These are phyloP conservation scores for Cystobasidium slooffiae DNA, from an alignment of 1,284 basidiomycete genomes.

Conservation along the genomic window DNA sequence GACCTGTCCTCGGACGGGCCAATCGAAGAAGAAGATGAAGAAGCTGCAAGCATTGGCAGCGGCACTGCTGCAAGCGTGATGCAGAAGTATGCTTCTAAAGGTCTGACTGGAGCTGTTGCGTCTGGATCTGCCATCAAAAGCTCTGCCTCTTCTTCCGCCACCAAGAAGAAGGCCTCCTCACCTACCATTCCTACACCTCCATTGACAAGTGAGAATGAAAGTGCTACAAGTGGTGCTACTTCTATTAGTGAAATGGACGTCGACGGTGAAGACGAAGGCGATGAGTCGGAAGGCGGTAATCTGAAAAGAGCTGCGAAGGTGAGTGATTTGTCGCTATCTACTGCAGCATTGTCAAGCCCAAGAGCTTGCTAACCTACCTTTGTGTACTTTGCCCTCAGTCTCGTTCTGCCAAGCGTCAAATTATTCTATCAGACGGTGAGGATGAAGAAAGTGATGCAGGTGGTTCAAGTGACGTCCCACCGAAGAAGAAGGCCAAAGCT, in stretches of 20 bases:
- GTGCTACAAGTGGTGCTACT: slow-evolving; percentile 19
- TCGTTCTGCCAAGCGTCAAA: slow-evolving; percentile 33
- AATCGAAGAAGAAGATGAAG: slow-evolving; percentile 10
- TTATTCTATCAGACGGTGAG: slow-evolving; percentile 42
- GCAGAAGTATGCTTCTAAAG: slow-evolving; percentile 21
- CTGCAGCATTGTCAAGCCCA: not conserved
- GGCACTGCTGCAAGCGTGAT: not conserved
- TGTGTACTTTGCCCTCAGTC: not conserved
- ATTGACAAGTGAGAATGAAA: slow-evolving; percentile 14
- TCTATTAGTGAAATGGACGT: slow-evolving; percentile 28
- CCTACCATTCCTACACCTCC: not conserved
- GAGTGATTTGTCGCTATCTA: not conserved
- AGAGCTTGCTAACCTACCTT: not conserved
- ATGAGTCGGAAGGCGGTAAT: slow-evolving; percentile 19
- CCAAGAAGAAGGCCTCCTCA: not conserved
- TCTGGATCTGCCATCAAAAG: slow-evolving; percentile 2
- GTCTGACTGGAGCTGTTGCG: slow-evolving; percentile 1
- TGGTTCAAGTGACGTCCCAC: slow-evolving; percentile 44
- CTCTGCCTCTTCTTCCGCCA: slow-evolving; percentile 11
- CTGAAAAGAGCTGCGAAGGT: slow-evolving; percentile 6
- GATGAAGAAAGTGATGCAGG: slow-evolving; percentile 51
- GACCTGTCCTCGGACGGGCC: slow-evolving; percentile 25
- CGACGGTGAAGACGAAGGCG: slow-evolving; percentile 37
- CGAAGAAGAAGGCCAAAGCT: slow-evolving; percentile 27
- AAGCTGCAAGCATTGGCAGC: slow-evolving; percentile 3